Conservation (phyloP, 352 stramenopile genomes). For the Pythium aquatile region DNA sequence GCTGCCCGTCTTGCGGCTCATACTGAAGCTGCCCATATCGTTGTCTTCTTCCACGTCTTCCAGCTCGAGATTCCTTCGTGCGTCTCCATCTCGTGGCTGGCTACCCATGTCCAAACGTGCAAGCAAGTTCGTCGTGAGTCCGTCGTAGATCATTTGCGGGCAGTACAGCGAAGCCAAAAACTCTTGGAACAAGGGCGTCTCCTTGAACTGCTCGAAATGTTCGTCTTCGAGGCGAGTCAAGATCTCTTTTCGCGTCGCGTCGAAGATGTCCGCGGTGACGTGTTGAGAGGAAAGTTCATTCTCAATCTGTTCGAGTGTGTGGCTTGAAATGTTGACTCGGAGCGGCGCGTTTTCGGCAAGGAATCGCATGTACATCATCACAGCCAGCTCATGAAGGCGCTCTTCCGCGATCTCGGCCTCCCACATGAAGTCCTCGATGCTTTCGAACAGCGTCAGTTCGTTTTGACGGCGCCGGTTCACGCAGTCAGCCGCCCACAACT, state of each 20-base stretch:
- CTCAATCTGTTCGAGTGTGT: slow-evolving; percentile 37
- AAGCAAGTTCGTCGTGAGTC: slow-evolving; percentile 38
- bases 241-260: slow-evolving; percentile 40
- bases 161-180: slow-evolving; percentile 47
- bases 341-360: slow-evolving; percentile 36
- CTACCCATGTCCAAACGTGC: slow-evolving; percentile 40
- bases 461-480: slow-evolving; percentile 41
- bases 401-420: slow-evolving; percentile 50
- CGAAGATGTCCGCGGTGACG: slow-evolving; percentile 46
- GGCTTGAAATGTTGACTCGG: slow-evolving; percentile 34
- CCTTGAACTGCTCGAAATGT: slow-evolving; percentile 49
- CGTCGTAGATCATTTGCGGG: slow-evolving; percentile 41
- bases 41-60: slow-evolving; percentile 25
- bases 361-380: slow-evolving; percentile 66
- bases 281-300: slow-evolving; percentile 39
- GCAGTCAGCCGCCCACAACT: slow-evolving; percentile 60
- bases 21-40: neutral
- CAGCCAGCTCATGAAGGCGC: slow-evolving; percentile 44
- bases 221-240: slow-evolving; percentile 52
- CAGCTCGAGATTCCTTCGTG: slow-evolving; percentile 6
- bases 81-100: slow-evolving; percentile 9
- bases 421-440: slow-evolving; percentile 70
- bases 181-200: slow-evolving; percentile 40
- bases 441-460: slow-evolving; percentile 57
- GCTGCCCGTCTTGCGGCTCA: neutral